These are phyloP conservation scores for Suillus hirtellus DNA, from an alignment of 768 basidiomycete genomes.

Conservation along the genomic window DNA sequence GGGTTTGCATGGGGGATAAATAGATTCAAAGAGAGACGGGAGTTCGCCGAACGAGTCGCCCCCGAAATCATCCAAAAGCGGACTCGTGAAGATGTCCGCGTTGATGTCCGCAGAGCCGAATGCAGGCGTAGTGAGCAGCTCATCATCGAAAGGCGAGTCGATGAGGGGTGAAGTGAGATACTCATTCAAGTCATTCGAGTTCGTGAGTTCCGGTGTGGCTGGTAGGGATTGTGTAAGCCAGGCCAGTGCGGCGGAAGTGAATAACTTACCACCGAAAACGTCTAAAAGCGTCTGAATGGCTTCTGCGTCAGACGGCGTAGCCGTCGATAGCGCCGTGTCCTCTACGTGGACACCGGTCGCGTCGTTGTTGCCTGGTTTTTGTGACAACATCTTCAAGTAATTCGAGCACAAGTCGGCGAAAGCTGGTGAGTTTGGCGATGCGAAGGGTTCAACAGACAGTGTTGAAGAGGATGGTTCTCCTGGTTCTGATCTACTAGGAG, in stretches of 20 bases:
- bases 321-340: slow-evolving; percentile 28
- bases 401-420: slow-evolving; percentile 51
- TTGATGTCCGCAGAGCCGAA: slow-evolving; percentile 36
- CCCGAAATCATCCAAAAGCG: slow-evolving; percentile 36
- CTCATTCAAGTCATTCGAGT: slow-evolving; percentile 39
- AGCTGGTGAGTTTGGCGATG: slow-evolving; percentile 34
- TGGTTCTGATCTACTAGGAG: slow-evolving; percentile 42
- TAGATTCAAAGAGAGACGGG: slow-evolving; percentile 32
- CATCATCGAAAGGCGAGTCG: slow-evolving; percentile 48
- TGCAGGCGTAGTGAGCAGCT: slow-evolving; percentile 44
- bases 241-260: neutral
- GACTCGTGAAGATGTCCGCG: slow-evolving; percentile 44
- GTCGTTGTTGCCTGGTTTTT: slow-evolving; percentile 44
- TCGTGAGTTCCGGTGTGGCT: slow-evolving; percentile 43
- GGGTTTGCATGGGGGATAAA: slow-evolving; percentile 21
- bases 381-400: slow-evolving; percentile 70
- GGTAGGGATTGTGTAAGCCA: neutral
- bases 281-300: slow-evolving; percentile 41
- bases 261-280: slow-evolving; percentile 38
- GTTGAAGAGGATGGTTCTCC: slow-evolving; percentile 32
- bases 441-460: slow-evolving; percentile 24
- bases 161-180: slow-evolving; percentile 49
- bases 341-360: slow-evolving; percentile 33
- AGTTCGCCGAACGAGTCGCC: slow-evolving; percentile 36
- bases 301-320: slow-evolving; percentile 28